Evolutionary conservation across 257 asterid species (phyloP).

Genomic region (Echites panduratus): DNA sequence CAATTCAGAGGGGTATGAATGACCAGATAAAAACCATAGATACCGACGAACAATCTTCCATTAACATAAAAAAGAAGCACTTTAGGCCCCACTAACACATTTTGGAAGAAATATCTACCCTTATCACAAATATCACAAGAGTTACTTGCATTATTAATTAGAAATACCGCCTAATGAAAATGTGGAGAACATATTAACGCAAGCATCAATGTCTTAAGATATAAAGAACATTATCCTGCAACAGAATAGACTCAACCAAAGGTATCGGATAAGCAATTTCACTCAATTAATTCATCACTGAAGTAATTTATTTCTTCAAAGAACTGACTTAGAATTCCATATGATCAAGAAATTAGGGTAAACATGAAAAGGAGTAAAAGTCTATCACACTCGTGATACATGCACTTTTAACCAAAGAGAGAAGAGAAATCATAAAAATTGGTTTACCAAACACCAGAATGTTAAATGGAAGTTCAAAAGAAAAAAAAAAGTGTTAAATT

Average conservation of each 20-base stretch:
- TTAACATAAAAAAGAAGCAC: background rate
- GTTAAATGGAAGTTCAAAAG: background rate
- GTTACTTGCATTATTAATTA: background rate
- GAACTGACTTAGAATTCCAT: background rate
- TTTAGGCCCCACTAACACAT: slow-evolving; percentile 1
- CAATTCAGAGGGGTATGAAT: slow-evolving; percentile 4
- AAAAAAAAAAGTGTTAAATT: background rate
- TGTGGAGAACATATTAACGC: background rate
- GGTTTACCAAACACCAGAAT: background rate
- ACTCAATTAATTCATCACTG: background rate
- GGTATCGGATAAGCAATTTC: background rate
- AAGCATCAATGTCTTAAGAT: background rate
- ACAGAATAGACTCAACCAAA: background rate
- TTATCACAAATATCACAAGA: background rate
- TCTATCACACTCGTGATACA: no score
- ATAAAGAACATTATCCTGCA: background rate
- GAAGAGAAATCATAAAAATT: background rate
- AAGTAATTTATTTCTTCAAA: background rate
- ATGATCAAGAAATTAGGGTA: background rate
- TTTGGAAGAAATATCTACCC: background rate
- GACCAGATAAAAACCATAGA: background rate
- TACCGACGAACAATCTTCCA: background rate
- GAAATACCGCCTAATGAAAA: background rate
- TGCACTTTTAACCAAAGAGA: no score
- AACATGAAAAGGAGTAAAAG: background rate